phyloP scores from a whole-genome alignment of 768 basidiomycete genomes.

The Tylopilus subfusipes region DNA sequence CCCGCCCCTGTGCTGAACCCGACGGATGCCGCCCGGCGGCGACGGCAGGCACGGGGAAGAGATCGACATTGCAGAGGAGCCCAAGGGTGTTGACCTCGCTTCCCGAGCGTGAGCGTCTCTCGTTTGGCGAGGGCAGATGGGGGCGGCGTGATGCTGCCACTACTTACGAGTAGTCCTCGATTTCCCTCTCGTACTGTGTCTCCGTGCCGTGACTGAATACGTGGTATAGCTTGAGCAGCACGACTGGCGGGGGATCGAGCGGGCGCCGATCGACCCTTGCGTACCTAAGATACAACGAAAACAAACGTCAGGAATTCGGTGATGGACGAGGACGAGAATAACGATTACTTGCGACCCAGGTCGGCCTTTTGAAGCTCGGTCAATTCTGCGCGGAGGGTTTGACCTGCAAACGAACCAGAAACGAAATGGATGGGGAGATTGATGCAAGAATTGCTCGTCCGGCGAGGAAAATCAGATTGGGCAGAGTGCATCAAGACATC shows the following conservation, averaged over 20 bases:
- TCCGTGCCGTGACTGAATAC: constrained; percentile 40
- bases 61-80: constrained; percentile 72
- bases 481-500: constrained; percentile 8
- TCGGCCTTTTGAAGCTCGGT: constrained; percentile 65
- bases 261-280: constrained; percentile 62
- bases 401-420: constrained; percentile 59
- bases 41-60: constrained; percentile 54
- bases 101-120: constrained; percentile 10
- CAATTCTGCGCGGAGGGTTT: constrained; percentile 50
- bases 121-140: not conserved
- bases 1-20: constrained; percentile 1
- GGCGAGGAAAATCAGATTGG: constrained; percentile 18
- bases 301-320: constrained; percentile 3
- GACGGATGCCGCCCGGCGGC: constrained; percentile 2
- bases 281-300: constrained; percentile 37
- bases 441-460: constrained; percentile 28
- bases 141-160: not conserved
- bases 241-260: constrained; percentile 64
- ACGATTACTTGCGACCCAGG: constrained; percentile 58
- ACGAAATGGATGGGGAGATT: constrained; percentile 49
- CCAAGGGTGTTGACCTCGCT: constrained; percentile 65
- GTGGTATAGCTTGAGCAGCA: constrained; percentile 50
- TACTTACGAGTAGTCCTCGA: constrained; percentile 48
- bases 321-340: not conserved
- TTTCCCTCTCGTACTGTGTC: constrained; percentile 44